Evolutionary conservation across 208 protist genomes (phyloP).

Genomic region (Trypanosoma grayi): DNA sequence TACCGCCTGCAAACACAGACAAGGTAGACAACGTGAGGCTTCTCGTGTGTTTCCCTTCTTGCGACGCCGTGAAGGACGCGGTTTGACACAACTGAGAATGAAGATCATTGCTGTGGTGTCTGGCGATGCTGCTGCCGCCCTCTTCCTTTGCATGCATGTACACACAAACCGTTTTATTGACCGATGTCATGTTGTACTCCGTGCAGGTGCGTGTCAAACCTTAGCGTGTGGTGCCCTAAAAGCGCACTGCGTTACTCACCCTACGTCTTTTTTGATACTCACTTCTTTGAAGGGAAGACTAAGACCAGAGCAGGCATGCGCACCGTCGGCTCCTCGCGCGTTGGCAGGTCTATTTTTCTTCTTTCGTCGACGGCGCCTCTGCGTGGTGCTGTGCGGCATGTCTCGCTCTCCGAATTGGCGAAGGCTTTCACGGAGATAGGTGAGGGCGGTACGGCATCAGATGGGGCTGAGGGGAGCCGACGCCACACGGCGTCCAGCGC

Average conservation of each 20-base stretch:
- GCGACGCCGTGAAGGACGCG: too few species aligned
- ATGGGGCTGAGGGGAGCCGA: neutral
- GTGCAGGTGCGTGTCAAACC: too few species aligned
- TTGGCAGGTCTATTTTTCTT: neutral
- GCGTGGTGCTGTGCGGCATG: neutral
- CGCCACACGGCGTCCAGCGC: neutral
- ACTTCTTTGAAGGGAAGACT: neutral
- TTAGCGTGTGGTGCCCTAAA: too few species aligned
- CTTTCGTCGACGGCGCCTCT: neutral
- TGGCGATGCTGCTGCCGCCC: too few species aligned
- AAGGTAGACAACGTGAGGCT: conserved; percentile 27
- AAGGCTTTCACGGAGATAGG: conserved; percentile 43
- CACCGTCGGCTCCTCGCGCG: neutral
- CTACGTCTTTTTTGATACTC: too few species aligned
- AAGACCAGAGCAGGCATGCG: conserved; percentile 1
- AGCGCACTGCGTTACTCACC: too few species aligned
- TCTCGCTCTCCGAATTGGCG: conserved; percentile 43
- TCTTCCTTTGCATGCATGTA: too few species aligned
- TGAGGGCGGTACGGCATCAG: too few species aligned
- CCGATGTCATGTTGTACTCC: too few species aligned
- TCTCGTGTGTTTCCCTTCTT: conserved; percentile 23
- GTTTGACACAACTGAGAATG: too few species aligned
- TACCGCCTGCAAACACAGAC: conserved; percentile 22
- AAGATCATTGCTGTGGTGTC: too few species aligned
- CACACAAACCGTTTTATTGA: too few species aligned